Conservation (phyloP, 1,284 basidiomycete genomes). For the Ganoderma leucocontextum region DNA sequence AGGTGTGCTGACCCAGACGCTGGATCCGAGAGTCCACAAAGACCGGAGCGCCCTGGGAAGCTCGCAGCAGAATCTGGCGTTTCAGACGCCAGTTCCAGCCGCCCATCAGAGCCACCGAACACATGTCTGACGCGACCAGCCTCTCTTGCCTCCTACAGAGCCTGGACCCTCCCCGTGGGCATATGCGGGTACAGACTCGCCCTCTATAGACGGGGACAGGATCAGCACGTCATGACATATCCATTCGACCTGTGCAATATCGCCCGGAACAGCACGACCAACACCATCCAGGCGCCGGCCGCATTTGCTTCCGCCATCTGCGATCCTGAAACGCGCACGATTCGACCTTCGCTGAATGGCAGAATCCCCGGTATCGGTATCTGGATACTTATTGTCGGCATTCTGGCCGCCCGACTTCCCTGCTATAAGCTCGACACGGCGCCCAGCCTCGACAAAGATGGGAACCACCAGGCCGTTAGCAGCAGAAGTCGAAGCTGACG, state of each 20-base stretch:
- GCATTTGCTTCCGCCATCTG: slow-evolving; percentile 35
- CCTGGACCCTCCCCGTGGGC: slow-evolving; percentile 14
- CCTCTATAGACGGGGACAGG: slow-evolving; percentile 7
- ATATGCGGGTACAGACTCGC: slow-evolving; percentile 14
- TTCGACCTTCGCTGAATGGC: slow-evolving; percentile 19
- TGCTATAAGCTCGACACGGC: slow-evolving; percentile 7
- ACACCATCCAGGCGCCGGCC: slow-evolving; percentile 7
- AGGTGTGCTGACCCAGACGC: slow-evolving; percentile 13
- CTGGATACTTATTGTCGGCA: slow-evolving; percentile 25
- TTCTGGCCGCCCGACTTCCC: slow-evolving; percentile 16
- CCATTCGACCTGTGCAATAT: slow-evolving; percentile 5
- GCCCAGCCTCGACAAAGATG: slow-evolving; percentile 21
- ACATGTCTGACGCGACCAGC: slow-evolving; percentile 12
- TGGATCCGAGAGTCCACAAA: slow-evolving; percentile 27
- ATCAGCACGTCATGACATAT: slow-evolving; percentile 19
- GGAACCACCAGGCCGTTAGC: slow-evolving; percentile 25
- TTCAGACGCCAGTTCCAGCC: slow-evolving; percentile 30
- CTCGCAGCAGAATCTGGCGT: slow-evolving; percentile 23
- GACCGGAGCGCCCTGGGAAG: slow-evolving; percentile 37
- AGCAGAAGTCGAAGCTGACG: slow-evolving; percentile 20
- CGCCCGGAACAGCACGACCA: slow-evolving; percentile 8
- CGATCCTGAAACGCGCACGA: slow-evolving; percentile 28
- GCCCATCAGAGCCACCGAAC: slow-evolving; percentile 34
- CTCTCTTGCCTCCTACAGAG: neutral
- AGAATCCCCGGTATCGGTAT: slow-evolving; percentile 25